Evolutionary conservation across 2,329 filamentous ascomycete genomes (phyloP).

Genomic region (Botrytis deweyae): DNA sequence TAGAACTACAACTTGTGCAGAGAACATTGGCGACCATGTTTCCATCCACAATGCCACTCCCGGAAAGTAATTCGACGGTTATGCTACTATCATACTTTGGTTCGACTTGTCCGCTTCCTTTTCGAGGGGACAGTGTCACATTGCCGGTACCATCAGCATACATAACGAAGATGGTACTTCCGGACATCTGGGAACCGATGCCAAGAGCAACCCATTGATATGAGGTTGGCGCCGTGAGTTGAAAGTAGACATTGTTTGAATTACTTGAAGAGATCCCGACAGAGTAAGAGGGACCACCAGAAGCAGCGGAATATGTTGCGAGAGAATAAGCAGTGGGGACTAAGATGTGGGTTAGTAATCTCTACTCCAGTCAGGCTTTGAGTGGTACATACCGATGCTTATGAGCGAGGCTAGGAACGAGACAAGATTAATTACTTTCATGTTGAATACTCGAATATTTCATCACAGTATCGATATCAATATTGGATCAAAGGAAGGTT

Average conservation of each 20-base stretch:
- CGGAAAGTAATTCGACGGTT: slow-evolving; percentile 46
- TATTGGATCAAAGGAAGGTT: not conserved
- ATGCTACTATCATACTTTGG: slow-evolving; percentile 47
- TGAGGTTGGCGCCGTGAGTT: slow-evolving; percentile 52
- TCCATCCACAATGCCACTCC: slow-evolving; percentile 52
- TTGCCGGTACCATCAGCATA: slow-evolving; percentile 52
- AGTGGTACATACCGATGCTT: slow-evolving; percentile 6
- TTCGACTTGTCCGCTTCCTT: slow-evolving; percentile 45
- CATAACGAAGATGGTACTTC: slow-evolving; percentile 58
- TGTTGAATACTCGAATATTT: not conserved
- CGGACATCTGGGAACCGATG: slow-evolving; percentile 54
- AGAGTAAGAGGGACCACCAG: slow-evolving; percentile 29
- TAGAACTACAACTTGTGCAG: slow-evolving; percentile 42
- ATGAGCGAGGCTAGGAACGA: not conserved
- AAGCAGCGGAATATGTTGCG: slow-evolving; percentile 27
- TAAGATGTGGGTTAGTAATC: not conserved
- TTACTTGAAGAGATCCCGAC: slow-evolving; percentile 33
- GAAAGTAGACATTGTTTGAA: slow-evolving; percentile 55
- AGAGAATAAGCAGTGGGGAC: slow-evolving; percentile 26
- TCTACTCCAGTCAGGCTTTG: not conserved
- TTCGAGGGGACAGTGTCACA: slow-evolving; percentile 56
- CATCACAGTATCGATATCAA: not conserved
- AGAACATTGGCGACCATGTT: slow-evolving; percentile 57
- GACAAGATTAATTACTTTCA: not conserved
- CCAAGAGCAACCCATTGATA: slow-evolving; percentile 58